Conservation (phyloP, 2,329 filamentous ascomycete genomes). For the Ramularia endophylla region DNA sequence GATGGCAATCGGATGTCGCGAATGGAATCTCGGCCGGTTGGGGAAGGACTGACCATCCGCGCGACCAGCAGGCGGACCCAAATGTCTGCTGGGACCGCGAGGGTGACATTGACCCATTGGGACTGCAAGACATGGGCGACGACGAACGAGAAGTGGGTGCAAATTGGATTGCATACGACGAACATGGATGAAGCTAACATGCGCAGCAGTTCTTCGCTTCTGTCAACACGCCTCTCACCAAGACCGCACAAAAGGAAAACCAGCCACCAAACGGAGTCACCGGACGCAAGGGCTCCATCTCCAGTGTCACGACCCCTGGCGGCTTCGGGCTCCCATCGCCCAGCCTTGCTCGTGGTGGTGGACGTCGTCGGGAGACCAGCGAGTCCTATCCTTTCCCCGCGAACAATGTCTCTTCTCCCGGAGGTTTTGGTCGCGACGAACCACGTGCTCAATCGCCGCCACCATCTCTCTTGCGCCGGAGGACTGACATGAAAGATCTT, state of each 20-base stretch:
- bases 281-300: conserved; percentile 76
- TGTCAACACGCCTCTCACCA: conserved; percentile 88
- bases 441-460: conserved; percentile 55
- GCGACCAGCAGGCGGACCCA: conserved; percentile 70
- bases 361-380: conserved; percentile 79
- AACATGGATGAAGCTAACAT: conserved; percentile 10
- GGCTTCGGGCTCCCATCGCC: conserved; percentile 69
- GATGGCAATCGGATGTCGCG: conserved; percentile 70
- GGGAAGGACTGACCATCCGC: conserved; percentile 69
- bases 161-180: background rate
- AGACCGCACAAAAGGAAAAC: conserved; percentile 61
- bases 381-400: conserved; percentile 55
- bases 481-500: conserved; percentile 56
- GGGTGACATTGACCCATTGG: conserved; percentile 65
- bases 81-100: conserved; percentile 84
- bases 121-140: conserved; percentile 64
- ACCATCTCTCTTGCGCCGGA: conserved; percentile 53
- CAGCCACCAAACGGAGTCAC: conserved; percentile 52
- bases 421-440: conserved; percentile 55
- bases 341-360: conserved; percentile 60
- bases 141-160: conserved; percentile 57
- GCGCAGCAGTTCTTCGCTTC: conserved; percentile 66
- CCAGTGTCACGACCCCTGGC: conserved; percentile 56
- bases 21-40: conserved; percentile 59
- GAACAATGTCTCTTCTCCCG: conserved; percentile 55